Evolutionary conservation across 2,329 filamentous ascomycete genomes (phyloP).

Genomic region (Aspergillus pseudoviridinutans): DNA sequence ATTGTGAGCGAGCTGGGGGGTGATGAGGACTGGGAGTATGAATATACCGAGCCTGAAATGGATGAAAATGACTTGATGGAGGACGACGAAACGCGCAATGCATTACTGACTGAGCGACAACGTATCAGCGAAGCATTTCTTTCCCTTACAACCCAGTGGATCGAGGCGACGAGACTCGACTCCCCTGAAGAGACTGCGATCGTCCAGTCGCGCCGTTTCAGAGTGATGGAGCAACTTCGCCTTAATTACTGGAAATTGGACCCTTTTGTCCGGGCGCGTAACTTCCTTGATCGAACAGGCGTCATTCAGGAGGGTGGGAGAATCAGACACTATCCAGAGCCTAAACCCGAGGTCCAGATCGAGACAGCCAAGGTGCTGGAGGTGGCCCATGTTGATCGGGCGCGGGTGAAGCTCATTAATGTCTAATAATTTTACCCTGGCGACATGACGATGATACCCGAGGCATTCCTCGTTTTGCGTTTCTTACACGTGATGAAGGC

Average conservation of each 20-base stretch:
- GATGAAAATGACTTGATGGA: constrained; percentile 73
- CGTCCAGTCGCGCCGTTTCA: constrained; percentile 54
- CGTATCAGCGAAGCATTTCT: constrained; percentile 69
- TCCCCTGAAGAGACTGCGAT: constrained; percentile 40
- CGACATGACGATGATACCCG: background rate
- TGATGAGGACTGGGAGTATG: constrained; percentile 74
- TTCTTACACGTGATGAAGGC: background rate
- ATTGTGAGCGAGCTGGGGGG: constrained; percentile 79
- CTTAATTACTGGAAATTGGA: constrained; percentile 85
- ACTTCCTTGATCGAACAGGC: constrained; percentile 73
- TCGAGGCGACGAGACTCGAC: constrained; percentile 48
- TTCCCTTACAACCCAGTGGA: constrained; percentile 69
- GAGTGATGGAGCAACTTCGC: constrained; percentile 60
- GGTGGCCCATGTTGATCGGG: constrained; percentile 10
- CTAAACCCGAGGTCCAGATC: constrained; percentile 2
- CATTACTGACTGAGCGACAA: constrained; percentile 59
- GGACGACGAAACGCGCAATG: constrained; percentile 57
- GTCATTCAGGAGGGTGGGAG: constrained; percentile 63
- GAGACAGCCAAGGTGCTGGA: constrained; percentile 12
- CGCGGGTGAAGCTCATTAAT: constrained; percentile 11
- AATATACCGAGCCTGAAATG: constrained; percentile 69
- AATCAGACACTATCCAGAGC: constrained; percentile 62
- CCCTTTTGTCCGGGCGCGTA: constrained; percentile 75
- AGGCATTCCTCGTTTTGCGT: background rate
- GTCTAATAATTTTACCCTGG: background rate